A percentile compares a stretch with the other conserved stretches of the same genome.
phyloP scores from a whole-genome alignment of 306 rosid genomes.

The Phaseolus lunatus region DNA sequence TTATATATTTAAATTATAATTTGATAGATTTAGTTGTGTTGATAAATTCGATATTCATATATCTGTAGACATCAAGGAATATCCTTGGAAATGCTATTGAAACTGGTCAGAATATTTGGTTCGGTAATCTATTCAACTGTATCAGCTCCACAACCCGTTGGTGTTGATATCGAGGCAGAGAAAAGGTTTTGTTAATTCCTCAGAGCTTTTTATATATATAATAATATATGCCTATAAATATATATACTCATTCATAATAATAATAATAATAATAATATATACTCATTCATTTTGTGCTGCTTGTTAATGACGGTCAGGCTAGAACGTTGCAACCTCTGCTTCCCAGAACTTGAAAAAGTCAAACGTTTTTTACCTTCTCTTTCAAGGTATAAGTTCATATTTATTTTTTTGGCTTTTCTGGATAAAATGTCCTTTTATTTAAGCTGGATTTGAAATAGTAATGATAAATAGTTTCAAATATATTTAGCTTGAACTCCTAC shows the following conservation, averaged over 20 bases:
- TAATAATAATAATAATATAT: neutral
- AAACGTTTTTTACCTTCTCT: conserved; percentile 71
- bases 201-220: conserved; percentile 15
- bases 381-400: conserved; percentile 59
- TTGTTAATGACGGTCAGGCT: conserved; percentile 60
- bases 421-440: conserved; percentile 6
- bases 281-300: conserved; percentile 25
- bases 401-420: conserved; percentile 1
- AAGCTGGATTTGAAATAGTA: conserved; percentile 4
- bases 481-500: neutral
- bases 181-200: conserved; percentile 62
- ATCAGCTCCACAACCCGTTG: conserved; percentile 81
- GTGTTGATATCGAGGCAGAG: conserved; percentile 98
- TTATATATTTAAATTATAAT: conserved; percentile 1
- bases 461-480: neutral
- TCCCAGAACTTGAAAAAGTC: conserved; percentile 90
- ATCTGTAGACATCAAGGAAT: conserved; percentile 71
- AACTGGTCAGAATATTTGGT: conserved; percentile 86
- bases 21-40: conserved; percentile 36
- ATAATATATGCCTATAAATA: no score
- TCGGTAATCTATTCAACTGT: conserved; percentile 84
- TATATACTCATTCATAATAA: conserved; percentile 22
- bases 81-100: conserved; percentile 88
- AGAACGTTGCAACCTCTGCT: conserved; percentile 95
- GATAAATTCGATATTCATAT: conserved; percentile 41